Evolutionary conservation across 2,329 filamentous ascomycete genomes (phyloP).

Genomic region (Claviceps quebecensis): DNA sequence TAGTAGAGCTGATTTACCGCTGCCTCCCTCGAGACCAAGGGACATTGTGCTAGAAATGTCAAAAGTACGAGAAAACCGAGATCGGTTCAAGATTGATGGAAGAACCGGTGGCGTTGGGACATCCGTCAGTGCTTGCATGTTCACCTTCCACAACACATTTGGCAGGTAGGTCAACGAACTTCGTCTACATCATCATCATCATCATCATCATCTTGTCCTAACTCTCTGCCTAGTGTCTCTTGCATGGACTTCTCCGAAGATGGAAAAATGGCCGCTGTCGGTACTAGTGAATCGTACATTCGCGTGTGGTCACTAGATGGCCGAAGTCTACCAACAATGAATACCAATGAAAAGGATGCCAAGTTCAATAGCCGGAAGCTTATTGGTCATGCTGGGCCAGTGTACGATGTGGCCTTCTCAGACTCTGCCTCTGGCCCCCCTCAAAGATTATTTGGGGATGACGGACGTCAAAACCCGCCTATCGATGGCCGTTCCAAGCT

Average conservation of each 20-base stretch:
- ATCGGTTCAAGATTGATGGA: slow-evolving; percentile 77
- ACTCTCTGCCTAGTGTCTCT: slow-evolving; percentile 49
- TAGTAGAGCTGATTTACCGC: slow-evolving; percentile 62
- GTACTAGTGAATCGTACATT: slow-evolving; percentile 89
- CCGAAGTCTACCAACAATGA: slow-evolving; percentile 57
- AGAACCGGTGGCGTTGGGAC: slow-evolving; percentile 73
- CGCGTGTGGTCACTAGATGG: slow-evolving; percentile 88
- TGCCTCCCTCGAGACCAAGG: slow-evolving; percentile 74
- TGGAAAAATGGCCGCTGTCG: slow-evolving; percentile 70
- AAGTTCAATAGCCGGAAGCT: slow-evolving; percentile 55
- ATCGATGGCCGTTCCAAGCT: slow-evolving; percentile 51
- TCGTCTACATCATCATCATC: not conserved
- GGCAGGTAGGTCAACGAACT: slow-evolving; percentile 50
- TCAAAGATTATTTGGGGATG: slow-evolving; percentile 34
- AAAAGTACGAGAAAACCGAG: slow-evolving; percentile 82
- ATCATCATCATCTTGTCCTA: not conserved
- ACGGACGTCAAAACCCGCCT: slow-evolving; percentile 25
- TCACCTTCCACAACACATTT: slow-evolving; percentile 93
- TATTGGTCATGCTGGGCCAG: slow-evolving; percentile 78
- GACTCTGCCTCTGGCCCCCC: slow-evolving; percentile 45
- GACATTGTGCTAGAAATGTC: slow-evolving; percentile 92
- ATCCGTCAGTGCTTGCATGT: slow-evolving; percentile 85
- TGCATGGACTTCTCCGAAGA: slow-evolving; percentile 94
- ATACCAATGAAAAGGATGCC: slow-evolving; percentile 41
- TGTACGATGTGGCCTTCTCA: slow-evolving; percentile 84